Evolutionary conservation across 176 grass and related monocot species (phyloP).

Genomic region (Oryza longistaminata): DNA sequence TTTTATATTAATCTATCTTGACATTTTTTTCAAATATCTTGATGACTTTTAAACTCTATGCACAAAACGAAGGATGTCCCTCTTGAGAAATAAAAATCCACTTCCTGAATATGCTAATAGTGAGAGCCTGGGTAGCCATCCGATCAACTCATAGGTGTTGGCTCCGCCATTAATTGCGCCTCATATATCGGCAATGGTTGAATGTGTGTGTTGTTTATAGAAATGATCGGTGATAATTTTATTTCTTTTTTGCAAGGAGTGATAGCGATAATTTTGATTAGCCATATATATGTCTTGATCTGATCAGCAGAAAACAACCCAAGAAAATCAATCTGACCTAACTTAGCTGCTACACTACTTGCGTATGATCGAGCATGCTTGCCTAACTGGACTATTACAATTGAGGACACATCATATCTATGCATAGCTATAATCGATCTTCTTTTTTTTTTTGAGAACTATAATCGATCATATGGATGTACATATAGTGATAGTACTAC

Average conservation of each 20-base stretch:
- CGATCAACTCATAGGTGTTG: neutral
- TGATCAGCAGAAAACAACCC: neutral
- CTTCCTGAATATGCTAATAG: neutral
- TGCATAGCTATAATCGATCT: neutral
- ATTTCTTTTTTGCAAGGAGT: neutral
- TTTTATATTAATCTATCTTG: no score
- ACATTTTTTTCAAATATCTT: no score
- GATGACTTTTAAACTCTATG: no score
- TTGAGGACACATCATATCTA: constrained; percentile 20
- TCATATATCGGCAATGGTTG: no score
- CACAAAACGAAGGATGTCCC: no score
- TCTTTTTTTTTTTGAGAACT: neutral
- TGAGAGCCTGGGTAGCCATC: neutral
- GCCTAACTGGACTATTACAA: constrained; percentile 27
- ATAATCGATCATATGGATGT: neutral
- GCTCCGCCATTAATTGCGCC: neutral
- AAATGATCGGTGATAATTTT: neutral
- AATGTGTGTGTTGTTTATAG: neutral
- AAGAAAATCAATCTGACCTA: constrained; percentile 17
- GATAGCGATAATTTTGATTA: constrained; percentile 1
- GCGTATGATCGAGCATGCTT: neutral
- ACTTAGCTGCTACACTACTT: neutral
- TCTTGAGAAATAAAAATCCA: no score
- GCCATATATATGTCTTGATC: neutral
- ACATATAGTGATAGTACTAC: neutral